Base-by-base conservation (phyloP, 2,329 filamentous ascomycete species). In the Xylaria sp. region DNA sequence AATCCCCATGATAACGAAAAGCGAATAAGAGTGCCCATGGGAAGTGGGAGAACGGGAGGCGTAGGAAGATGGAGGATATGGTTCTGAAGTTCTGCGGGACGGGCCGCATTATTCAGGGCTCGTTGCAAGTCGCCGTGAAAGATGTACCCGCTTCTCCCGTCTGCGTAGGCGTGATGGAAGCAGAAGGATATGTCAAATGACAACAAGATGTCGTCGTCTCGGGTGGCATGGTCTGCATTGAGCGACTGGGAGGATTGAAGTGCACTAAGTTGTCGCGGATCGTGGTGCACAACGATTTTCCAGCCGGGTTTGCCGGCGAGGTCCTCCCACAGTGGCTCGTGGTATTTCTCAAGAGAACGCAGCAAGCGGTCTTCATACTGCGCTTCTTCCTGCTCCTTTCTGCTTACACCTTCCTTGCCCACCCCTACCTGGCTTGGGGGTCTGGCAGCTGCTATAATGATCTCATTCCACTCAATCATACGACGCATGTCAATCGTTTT, bases 81-180 rank as follows among this genome's bases (percentile, higher is more conserved):
- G 25, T 70, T 61, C 12, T 72, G 66, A n/a, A 73, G 72, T 64
- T 64, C 74, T 7, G 44, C 48, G 3, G 65, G 74, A 18, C 28
- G 58, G 15, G 52, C 12, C 9, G 8, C 32, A 13, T 32, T 62
- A 65, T 81, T 82, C 2, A 89, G 78, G 3, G 84, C 81, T 2
- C 77, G 72, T 3, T 85, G 79, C 0, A 89, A 76, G 1, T 80
- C 78, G 37, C 80, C 76, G 69, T 89, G 87, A 70, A 90, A 88
- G 1, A 81, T 73, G 34, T 78, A 77, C 0, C 83, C 84, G 70
- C 84, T 83, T 13, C 82, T 78, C 1, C 88, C 88, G 70, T 89
- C 88, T 28, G 82, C 81, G 20, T 89, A 78, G 0, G 82, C 80
- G 71, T 89, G 87, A 69, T 89, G 87, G 41, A 80, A 86, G 5